Base-by-base conservation (phyloP, 2,329 filamentous ascomycete genomes). In the Aureobasidium sp. region DNA sequence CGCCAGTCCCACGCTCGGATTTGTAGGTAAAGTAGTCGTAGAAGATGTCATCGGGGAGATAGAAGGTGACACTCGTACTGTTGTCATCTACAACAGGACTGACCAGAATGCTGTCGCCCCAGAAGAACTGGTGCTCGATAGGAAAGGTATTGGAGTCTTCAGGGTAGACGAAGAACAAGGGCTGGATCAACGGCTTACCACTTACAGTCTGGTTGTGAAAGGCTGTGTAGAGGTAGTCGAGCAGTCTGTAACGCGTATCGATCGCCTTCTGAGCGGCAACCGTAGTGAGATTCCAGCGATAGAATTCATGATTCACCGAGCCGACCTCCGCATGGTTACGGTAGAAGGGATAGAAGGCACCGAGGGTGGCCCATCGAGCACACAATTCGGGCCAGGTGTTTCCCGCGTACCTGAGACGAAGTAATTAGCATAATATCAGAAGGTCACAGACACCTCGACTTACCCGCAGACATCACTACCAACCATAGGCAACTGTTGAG, bases 171-270 rank as follows among this genome's bases (percentile, higher is more conserved):
- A 86, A 93, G 75, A 88, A 90, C 62, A 91, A 73, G 0, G 89
- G 89, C 67, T 84, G 85, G 61, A 91, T 76, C 65, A 86, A 77
- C 0, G 89, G 88, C 1, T 80, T 81, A 37, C 89, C 89, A 47
- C 82, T 80, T 20, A 77, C 69, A 34, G 79, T 81, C 71, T 89
- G 83, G 62, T 76, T 74, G 70, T 86, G 78, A 67, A 91, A 78
- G 0, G 85, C 84, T 1, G 89, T 91, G 78, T 93, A 92, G 64
- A 90, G 80, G 75, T 92, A 92, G 69, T 91, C 89, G 13, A 92
- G 78, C n/a, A 92, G 78, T 36, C 83, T 80, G 76, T 92, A 92
- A n/a, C 89, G 82, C 52, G 86, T 85, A 34, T 82, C 81, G 67
- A 92, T 90, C 20, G 85, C 87, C 63, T 84, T 86, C 61, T 81